Evolutionary conservation across 495 filamentous ascomycete genomes (phyloP).

Genomic region (Penicillium verhagenii): DNA sequence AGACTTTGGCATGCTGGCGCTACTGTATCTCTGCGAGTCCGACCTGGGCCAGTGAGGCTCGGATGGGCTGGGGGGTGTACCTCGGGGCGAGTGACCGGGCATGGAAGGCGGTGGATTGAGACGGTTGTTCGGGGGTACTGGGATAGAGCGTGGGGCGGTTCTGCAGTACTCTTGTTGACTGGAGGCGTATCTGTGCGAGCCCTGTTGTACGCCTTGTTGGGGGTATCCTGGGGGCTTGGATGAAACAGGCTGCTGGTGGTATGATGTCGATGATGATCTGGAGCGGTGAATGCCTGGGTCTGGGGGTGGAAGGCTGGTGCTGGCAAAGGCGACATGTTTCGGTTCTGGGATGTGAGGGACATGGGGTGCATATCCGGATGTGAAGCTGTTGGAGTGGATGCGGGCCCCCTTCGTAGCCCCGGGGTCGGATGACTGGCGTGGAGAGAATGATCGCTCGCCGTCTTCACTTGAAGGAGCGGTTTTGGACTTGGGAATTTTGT

Average conservation of each 20-base stretch:
- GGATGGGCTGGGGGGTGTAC: constrained; percentile 17
- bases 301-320: constrained; percentile 17
- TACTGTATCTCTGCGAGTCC: constrained; percentile 17
- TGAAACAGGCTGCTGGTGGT: neutral
- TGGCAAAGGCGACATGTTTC: constrained; percentile 12
- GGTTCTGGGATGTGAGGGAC: neutral
- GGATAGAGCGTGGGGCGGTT: constrained; percentile 16
- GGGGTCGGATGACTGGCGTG: constrained; percentile 13
- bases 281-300: constrained; percentile 10
- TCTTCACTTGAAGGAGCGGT: constrained; percentile 16
- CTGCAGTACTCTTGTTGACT: constrained; percentile 6
- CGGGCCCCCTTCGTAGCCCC: constrained; percentile 9
- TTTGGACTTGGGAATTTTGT: constrained; percentile 1
- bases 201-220: no score
- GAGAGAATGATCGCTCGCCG: constrained; percentile 20
- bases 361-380: constrained; percentile 15
- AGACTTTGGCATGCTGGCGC: constrained; percentile 14
- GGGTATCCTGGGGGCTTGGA: constrained; percentile 3
- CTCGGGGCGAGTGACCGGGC: constrained; percentile 13
- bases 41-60: constrained; percentile 13
- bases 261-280: constrained; percentile 6
- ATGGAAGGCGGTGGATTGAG: constrained; percentile 8
- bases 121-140: constrained; percentile 6
- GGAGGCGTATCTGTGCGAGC: constrained; percentile 11
- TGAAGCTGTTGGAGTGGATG: constrained; percentile 15